Percentiles rank a stretch among this genome's conserved stretches.
Evolutionary conservation across 805 yeast species (phyloP).

Genomic region (Sugiyamaella boreocaroliniensis): DNA sequence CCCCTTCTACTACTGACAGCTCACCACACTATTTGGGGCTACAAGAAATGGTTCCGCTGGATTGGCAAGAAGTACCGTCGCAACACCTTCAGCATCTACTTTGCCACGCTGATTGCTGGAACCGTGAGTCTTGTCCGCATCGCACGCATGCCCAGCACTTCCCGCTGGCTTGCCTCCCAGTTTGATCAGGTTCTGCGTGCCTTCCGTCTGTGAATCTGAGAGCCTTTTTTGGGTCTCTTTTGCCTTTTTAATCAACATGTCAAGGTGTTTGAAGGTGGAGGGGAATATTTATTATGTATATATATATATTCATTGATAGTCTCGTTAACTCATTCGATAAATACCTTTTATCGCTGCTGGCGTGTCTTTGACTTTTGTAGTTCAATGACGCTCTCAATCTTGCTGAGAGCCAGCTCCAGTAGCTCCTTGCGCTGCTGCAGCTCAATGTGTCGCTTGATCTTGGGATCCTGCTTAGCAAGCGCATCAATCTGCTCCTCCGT

Average conservation of each 20-base stretch:
- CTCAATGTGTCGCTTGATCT: constrained; percentile 82
- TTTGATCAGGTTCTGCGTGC: constrained; percentile 10
- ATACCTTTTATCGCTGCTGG: neutral
- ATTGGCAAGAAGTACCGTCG: constrained; percentile 8
- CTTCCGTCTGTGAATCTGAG: neutral
- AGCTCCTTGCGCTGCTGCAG: constrained; percentile 88
- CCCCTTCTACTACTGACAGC: constrained; percentile 35
- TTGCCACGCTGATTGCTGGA: constrained; percentile 2
- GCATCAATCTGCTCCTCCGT: constrained; percentile 71
- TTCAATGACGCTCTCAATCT: constrained; percentile 79
- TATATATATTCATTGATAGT: neutral
- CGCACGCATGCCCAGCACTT: constrained; percentile 7
- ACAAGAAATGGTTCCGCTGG: constrained; percentile 38
- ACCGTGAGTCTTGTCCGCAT: constrained; percentile 8
- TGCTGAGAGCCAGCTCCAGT: constrained; percentile 72
- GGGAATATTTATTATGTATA: neutral
- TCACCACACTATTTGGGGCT: constrained; percentile 53
- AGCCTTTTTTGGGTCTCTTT: neutral
- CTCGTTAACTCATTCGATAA: neutral
- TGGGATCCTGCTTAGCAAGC: constrained; percentile 93
- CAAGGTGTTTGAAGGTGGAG: neutral
- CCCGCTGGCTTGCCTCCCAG: constrained; percentile 20
- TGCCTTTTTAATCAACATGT: neutral
- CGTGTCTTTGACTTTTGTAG: constrained; percentile 38
- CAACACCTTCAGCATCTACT: constrained; percentile 4